A percentile compares a stretch with the other conserved stretches of the same genome.
phyloP scores from a whole-genome alignment of 2,329 filamentous ascomycete genomes.

The Pyrenophora seminiperda region DNA sequence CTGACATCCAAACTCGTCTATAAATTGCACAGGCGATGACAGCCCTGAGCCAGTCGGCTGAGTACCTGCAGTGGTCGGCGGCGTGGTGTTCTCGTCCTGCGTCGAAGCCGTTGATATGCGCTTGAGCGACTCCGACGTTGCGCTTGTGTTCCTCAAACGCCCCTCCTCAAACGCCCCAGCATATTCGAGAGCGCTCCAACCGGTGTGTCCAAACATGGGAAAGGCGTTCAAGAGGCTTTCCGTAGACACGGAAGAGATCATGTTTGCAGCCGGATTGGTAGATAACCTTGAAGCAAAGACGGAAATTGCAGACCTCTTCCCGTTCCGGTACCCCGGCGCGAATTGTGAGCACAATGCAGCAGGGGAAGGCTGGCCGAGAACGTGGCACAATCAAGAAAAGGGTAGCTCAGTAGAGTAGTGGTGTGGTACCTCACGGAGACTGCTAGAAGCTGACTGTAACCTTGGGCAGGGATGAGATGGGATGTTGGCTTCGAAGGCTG shows the following conservation, averaged over 20 bases:
- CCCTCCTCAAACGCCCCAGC: slow-evolving; percentile 27
- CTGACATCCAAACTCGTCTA: slow-evolving; percentile 29
- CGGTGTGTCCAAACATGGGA: slow-evolving; percentile 43
- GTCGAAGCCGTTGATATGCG: slow-evolving; percentile 26
- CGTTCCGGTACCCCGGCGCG: slow-evolving; percentile 6
- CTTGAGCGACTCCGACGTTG: slow-evolving; percentile 26
- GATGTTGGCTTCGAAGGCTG: background rate
- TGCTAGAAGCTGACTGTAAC: slow-evolving; percentile 28
- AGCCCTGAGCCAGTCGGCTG: slow-evolving; percentile 13
- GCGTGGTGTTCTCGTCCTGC: slow-evolving; percentile 25
- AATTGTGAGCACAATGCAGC: slow-evolving; percentile 8
- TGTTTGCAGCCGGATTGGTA: slow-evolving; percentile 18
- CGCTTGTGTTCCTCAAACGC: slow-evolving; percentile 24
- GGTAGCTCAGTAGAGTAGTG: slow-evolving; percentile 30
- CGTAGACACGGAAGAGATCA: slow-evolving; percentile 25
- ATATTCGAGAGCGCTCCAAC: slow-evolving; percentile 42
- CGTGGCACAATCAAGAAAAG: slow-evolving; percentile 29
- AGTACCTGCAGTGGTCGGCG: slow-evolving; percentile 20
- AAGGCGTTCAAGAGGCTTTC: slow-evolving; percentile 30
- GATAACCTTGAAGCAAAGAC: slow-evolving; percentile 20
- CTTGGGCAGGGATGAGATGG: slow-evolving; percentile 19
- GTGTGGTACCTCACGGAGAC: slow-evolving; percentile 28
- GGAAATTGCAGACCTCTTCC: slow-evolving; percentile 5
- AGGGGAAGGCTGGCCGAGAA: slow-evolving; percentile 18
- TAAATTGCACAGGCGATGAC: slow-evolving; percentile 22